Percentiles rank a stretch among this genome's conserved stretches.
phyloP scores from a whole-genome alignment of 176 grass and related monocot species.

The Triticum turgidum region DNA sequence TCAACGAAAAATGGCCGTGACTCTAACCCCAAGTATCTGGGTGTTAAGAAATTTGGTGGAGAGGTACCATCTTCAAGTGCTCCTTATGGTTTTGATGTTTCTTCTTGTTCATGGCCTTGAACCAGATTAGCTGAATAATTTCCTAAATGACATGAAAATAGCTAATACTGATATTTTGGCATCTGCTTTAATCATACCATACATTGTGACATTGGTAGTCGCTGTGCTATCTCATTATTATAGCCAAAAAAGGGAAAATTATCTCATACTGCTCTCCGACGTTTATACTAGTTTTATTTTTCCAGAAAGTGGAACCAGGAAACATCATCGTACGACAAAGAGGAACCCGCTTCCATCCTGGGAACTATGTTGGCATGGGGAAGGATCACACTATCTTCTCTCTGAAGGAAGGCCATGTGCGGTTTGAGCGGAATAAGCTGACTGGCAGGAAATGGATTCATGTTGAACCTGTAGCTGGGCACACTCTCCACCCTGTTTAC shows the following conservation, averaged over 20 bases:
- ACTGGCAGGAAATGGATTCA: constrained; percentile 84
- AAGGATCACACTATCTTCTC: constrained; percentile 81
- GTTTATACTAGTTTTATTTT: background rate
- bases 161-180: background rate
- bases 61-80: constrained; percentile 45
- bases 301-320: constrained; percentile 58
- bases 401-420: constrained; percentile 78
- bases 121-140: background rate
- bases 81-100: background rate
- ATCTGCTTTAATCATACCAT: background rate
- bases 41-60: constrained; percentile 95
- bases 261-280: background rate
- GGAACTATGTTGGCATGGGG: constrained; percentile 83
- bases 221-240: background rate
- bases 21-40: constrained; percentile 82
- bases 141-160: background rate
- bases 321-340: constrained; percentile 87
- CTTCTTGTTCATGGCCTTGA: background rate
- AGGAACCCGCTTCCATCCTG: constrained; percentile 74
- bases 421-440: constrained; percentile 80
- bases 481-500: constrained; percentile 73
- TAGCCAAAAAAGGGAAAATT: background rate
- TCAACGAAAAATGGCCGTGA: constrained; percentile 87
- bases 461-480: constrained; percentile 62
- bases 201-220: background rate